Conservation (phyloP, 805 yeast species). For the Candida pini region DNA sequence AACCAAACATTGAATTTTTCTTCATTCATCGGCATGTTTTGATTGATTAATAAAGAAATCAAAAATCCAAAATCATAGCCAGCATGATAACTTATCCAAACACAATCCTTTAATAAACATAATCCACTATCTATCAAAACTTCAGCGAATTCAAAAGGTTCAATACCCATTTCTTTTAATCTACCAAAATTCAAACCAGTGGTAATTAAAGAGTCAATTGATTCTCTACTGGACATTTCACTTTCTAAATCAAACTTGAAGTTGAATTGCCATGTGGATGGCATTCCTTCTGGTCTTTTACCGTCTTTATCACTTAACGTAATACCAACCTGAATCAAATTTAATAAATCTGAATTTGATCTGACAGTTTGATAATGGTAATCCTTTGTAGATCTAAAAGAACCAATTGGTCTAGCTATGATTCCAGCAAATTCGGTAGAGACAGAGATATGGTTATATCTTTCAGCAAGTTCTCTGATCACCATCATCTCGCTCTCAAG, state of each 20-base stretch:
- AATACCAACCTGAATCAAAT: constrained; percentile 81
- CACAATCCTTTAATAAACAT: constrained; percentile 60
- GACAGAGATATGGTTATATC: constrained; percentile 56
- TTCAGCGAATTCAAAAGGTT: constrained; percentile 76
- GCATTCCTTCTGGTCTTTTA: constrained; percentile 55
- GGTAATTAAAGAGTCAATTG: constrained; percentile 70
- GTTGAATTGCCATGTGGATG: constrained; percentile 95
- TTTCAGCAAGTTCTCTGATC: constrained; percentile 52
- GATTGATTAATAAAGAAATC: constrained; percentile 68
- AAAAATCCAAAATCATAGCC: constrained; percentile 95
- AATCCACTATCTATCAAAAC: constrained; percentile 81
- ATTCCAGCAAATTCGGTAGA: constrained; percentile 96
- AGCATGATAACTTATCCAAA: constrained; percentile 89
- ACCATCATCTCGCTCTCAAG: constrained; percentile 60
- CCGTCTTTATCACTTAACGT: constrained; percentile 68
- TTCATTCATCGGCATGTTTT: constrained; percentile 73
- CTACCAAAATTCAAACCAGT: constrained; percentile 78
- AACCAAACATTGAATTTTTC: constrained; percentile 72
- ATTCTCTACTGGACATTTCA: constrained; percentile 86
- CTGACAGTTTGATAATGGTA: constrained; percentile 95
- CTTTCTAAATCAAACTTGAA: constrained; percentile 69
- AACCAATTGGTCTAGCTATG: constrained; percentile 92
- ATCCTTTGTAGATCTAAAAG: constrained; percentile 81
- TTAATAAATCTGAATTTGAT: constrained; percentile 80
- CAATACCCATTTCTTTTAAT: constrained; percentile 74